Evolutionary conservation across 305 asterid genomes (phyloP).

Genomic region (Stenogyne calaminthoides): DNA sequence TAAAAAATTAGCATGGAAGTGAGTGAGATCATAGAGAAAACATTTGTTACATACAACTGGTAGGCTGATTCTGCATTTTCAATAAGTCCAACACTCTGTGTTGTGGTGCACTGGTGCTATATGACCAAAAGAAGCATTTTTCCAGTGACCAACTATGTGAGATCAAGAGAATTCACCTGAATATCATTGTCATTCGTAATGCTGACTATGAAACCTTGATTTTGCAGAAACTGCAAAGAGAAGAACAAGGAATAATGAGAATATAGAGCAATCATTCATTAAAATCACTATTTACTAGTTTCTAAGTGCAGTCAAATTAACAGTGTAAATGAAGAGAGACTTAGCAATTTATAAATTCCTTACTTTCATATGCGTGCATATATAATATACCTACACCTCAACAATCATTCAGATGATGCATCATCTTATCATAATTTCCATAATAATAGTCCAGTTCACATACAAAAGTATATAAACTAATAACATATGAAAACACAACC

Average conservation of each 20-base stretch:
- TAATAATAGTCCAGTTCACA: conserved; percentile 5
- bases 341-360: not conserved
- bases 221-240: conserved; percentile 78
- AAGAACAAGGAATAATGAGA: conserved; percentile 31
- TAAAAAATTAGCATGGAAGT: not conserved
- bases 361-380: not conserved
- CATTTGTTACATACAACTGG: not conserved
- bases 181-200: conserved; percentile 75
- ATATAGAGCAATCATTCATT: conserved; percentile 2
- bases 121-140: conserved; percentile 22
- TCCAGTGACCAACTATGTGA: not conserved
- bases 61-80: not conserved
- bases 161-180: conserved; percentile 52
- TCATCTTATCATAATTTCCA: conserved; percentile 7
- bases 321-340: conserved; percentile 12
- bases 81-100: conserved; percentile 15
- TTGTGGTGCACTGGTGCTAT: not conserved
- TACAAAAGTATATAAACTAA: not conserved
- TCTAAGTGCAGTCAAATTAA: conserved; percentile 17
- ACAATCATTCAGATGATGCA: conserved; percentile 1
- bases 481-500: not conserved
- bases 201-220: conserved; percentile 81
- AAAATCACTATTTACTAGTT: conserved; percentile 3
- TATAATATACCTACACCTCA: not conserved
- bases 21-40: not conserved